Conservation (phyloP, 495 filamentous ascomycete species). For the Podospora pseudopauciseta region DNA sequence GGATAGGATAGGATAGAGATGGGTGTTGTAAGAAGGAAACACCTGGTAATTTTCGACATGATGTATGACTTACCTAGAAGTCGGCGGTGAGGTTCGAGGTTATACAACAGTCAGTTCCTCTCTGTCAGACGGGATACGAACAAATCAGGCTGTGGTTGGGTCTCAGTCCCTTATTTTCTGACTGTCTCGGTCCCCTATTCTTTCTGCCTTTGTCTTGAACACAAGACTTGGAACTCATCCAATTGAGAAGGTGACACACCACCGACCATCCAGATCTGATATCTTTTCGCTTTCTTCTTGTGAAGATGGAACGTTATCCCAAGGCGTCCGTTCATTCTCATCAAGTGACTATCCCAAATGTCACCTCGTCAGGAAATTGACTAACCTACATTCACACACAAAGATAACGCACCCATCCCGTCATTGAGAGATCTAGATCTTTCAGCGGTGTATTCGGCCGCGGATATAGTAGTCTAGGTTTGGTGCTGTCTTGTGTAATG, state of each 20-base stretch:
- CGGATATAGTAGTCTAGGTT: too few species aligned
- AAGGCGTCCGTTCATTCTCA: neutral
- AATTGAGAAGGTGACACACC: neutral
- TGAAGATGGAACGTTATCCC: neutral
- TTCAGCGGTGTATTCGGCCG: neutral
- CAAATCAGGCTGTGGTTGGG: neutral
- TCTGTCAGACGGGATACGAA: neutral
- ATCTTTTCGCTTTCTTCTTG: neutral
- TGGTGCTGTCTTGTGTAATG: neutral
- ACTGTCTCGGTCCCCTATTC: neutral
- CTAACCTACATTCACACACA: neutral
- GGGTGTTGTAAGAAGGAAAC: neutral
- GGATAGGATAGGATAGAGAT: too few species aligned
- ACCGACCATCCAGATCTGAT: neutral
- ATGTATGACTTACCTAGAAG: neutral
- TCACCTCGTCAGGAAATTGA: neutral
- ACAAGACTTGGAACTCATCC: neutral
- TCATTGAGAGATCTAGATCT: neutral
- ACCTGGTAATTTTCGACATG: neutral
- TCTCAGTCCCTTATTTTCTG: neutral
- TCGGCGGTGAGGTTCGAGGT: neutral
- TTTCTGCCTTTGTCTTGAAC: too few species aligned
- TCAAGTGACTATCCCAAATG: neutral
- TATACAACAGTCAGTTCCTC: neutral
- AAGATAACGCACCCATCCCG: neutral